Evolutionary conservation across 345 rosid species (phyloP).

Genomic region (Syzygium oleosum): DNA sequence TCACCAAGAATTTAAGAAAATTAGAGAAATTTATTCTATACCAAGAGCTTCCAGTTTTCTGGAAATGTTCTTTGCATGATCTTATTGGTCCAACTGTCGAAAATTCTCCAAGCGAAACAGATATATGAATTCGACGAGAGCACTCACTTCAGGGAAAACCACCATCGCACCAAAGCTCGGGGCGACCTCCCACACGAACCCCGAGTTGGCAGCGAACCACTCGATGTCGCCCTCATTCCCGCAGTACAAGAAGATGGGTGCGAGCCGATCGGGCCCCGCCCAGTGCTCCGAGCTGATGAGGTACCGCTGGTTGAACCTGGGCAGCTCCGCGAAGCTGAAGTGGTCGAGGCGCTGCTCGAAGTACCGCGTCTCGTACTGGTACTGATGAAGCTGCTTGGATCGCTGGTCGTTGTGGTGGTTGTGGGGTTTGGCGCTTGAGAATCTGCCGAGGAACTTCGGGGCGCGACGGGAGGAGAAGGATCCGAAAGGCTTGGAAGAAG

Average conservation of each 20-base stretch:
- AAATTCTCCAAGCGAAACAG: background rate
- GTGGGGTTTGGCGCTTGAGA: background rate
- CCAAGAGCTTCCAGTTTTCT: background rate
- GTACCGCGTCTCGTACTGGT: conserved; percentile 50
- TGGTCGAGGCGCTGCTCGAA: conserved; percentile 65
- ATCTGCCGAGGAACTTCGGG: conserved; percentile 32
- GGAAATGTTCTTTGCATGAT: background rate
- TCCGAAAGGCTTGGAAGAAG: conserved; percentile 6
- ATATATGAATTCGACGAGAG: background rate
- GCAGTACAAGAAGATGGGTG: conserved; percentile 79
- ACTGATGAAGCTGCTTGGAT: background rate
- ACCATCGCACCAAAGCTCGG: conserved; percentile 76
- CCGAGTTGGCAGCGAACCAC: conserved; percentile 76
- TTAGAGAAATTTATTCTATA: background rate
- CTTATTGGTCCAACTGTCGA: background rate
- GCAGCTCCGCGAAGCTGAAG: conserved; percentile 66
- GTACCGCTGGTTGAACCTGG: conserved; percentile 54
- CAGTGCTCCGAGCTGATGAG: conserved; percentile 62
- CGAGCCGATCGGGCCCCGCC: conserved; percentile 43
- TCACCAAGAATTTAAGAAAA: background rate
- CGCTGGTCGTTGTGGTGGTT: background rate
- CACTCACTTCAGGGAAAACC: conserved; percentile 64
- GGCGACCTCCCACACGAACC: conserved; percentile 78
- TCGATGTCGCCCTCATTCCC: conserved; percentile 85
- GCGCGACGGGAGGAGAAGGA: conserved; percentile 1